Evolutionary conservation across 2,329 filamentous ascomycete species (phyloP).

Genomic region (Fusarium burgessii): DNA sequence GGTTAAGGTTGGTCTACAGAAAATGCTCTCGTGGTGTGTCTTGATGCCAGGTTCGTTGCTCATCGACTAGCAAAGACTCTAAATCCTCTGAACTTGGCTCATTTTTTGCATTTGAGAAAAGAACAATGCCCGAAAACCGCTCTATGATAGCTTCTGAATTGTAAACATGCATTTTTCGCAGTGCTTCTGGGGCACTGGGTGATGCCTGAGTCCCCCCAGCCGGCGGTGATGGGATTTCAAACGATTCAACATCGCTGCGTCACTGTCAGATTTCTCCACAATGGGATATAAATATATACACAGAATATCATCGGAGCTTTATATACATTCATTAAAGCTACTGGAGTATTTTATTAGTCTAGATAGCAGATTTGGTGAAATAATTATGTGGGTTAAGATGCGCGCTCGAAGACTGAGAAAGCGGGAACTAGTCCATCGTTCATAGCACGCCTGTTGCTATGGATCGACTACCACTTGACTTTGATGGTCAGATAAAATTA

Average conservation of each 20-base stretch:
- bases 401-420: not conserved
- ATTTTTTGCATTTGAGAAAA: not conserved
- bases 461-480: not conserved
- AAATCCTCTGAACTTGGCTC: not conserved
- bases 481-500: not conserved
- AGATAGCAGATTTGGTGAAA: not conserved
- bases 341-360: accelerated
- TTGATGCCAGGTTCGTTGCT: not conserved
- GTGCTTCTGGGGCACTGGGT: not conserved
- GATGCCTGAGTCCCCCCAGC: not conserved
- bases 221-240: conserved; percentile 12
- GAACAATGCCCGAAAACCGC: not conserved
- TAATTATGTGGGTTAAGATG: not conserved
- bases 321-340: accelerated
- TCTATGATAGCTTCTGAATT: not conserved
- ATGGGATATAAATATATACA: not conserved
- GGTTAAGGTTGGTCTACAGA: accelerated
- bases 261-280: conserved; percentile 2
- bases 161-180: not conserved
- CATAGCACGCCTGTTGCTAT: not conserved
- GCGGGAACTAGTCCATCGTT: not conserved
- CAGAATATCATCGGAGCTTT: not conserved
- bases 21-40: not conserved
- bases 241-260: not conserved
- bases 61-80: not conserved